Percentiles rank a stretch among this genome's conserved stretches.
Conservation (phyloP, 768 basidiomycete genomes). For the Boletus bicolor region DNA sequence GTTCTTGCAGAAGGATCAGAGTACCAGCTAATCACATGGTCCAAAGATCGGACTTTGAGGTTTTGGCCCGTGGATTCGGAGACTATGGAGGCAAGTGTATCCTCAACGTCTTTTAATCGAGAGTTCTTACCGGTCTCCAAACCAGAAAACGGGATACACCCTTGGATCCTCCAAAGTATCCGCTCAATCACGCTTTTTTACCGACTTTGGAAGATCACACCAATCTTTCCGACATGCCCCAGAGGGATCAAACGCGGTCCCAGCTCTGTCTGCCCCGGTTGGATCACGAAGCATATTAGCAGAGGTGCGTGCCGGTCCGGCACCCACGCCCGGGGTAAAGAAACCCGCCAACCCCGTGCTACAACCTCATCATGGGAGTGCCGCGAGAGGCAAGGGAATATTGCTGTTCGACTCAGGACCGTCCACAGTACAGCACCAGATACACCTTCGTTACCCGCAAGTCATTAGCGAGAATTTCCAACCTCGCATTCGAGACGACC, state of each 20-base stretch:
- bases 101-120: background rate
- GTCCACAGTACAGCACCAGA: slow-evolving; percentile 22
- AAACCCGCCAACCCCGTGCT: slow-evolving; percentile 26
- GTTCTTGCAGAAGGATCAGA: slow-evolving; percentile 43
- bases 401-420: slow-evolving; percentile 35
- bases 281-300: slow-evolving; percentile 66
- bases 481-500: slow-evolving; percentile 14
- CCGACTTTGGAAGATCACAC: slow-evolving; percentile 25
- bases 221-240: slow-evolving; percentile 59
- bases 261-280: slow-evolving; percentile 63
- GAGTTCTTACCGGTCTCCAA: slow-evolving; percentile 7
- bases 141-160: slow-evolving; percentile 49
- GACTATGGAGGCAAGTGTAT: slow-evolving; percentile 54
- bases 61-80: slow-evolving; percentile 85
- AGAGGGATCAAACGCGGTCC: slow-evolving; percentile 32
- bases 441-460: slow-evolving; percentile 35
- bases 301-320: slow-evolving; percentile 60
- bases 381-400: slow-evolving; percentile 30
- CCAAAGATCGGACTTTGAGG: slow-evolving; percentile 85
- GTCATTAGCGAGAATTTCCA: slow-evolving; percentile 9
- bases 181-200: slow-evolving; percentile 23
- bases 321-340: slow-evolving; percentile 20
- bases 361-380: slow-evolving; percentile 35
- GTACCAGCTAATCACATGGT: slow-evolving; percentile 71
- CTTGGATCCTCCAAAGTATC: slow-evolving; percentile 28